Base-by-base conservation (phyloP, 108 stramenopile genomes). In the Cyclostephanos tholiformis region DNA sequence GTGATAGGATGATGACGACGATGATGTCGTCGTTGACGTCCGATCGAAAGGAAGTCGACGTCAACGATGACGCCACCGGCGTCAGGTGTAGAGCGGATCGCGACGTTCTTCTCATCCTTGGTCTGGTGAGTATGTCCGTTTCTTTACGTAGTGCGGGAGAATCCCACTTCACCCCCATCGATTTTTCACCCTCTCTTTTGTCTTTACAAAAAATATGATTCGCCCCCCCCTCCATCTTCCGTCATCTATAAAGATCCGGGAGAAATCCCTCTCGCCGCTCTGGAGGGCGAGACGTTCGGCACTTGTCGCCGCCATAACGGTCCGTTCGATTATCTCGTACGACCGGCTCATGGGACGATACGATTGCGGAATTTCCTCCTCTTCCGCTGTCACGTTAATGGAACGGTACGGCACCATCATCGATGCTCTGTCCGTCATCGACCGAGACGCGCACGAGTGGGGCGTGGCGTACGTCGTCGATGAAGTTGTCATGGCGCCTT, bases 391-490 rank as follows among this genome's bases (percentile, higher is more conserved):
- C 16, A 14, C 44, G 57, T 17, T 82, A 27, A 39, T 65, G 38
- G 30, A 53, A 12, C 69, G 81, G 36, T 82, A 76, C 56, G 57
- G 56, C 35, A 66, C 74, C 26, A 72, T 82, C 43, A 43, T 84
- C 23, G 67, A 81, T 22, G 69, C 69, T 5, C 58, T 84, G 26
- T 48, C 71, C 17, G 14, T 9, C 0, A 27, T 68, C 53, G 38
- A 81, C 51, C 39, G 71, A 3, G 46, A 76, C 29, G 83, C 63
- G 6, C 53, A 51, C 32, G 83, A 84, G 36, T 65, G 52, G 30
- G 80, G 83, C 32, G 64, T 81, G 14, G 83, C 83, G 22, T 81
- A 73, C 50, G 66, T 71, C 0, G 53, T 84, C 36, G 66, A 76
- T 20, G 44, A 22, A 22, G 50, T 80, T 20, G 51, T 49, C 17